phyloP scores from a whole-genome alignment of 2,329 filamentous ascomycete species.

The Ophiostoma australiae region DNA sequence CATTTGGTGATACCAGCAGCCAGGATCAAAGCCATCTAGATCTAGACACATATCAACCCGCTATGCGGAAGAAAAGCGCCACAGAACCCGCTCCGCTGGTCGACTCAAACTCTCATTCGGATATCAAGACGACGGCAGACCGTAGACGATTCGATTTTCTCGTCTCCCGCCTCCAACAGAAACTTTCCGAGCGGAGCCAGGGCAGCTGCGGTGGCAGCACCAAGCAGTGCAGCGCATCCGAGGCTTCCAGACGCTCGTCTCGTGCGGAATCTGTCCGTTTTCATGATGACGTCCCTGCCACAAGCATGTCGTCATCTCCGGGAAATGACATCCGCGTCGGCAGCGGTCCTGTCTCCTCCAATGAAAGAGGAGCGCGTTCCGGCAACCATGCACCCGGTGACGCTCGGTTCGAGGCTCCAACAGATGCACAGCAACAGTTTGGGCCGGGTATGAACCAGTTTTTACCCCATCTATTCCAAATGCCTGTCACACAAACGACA shows the following conservation, averaged over 20 bases:
- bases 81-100: neutral
- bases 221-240: neutral
- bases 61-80: neutral
- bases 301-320: neutral
- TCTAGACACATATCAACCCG: neutral
- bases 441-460: neutral
- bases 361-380: neutral
- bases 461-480: neutral
- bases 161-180: slow-evolving; percentile 23
- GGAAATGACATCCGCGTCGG: neutral
- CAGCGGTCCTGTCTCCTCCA: neutral
- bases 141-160: slow-evolving; percentile 24
- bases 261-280: neutral
- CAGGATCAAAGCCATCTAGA: neutral
- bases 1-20: neutral
- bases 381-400: neutral
- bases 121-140: slow-evolving; percentile 4
- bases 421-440: neutral
- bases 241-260: neutral
- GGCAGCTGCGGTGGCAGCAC: neutral
- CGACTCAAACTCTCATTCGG: neutral
- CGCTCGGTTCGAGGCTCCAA: neutral
- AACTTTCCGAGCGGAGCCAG: slow-evolving; percentile 16
- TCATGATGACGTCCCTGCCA: neutral
- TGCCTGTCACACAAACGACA: neutral